A percentile compares a stretch with the other conserved stretches of the same genome.
phyloP scores from a whole-genome alignment of 331 rosid genomes.

The Acacia concinna region DNA sequence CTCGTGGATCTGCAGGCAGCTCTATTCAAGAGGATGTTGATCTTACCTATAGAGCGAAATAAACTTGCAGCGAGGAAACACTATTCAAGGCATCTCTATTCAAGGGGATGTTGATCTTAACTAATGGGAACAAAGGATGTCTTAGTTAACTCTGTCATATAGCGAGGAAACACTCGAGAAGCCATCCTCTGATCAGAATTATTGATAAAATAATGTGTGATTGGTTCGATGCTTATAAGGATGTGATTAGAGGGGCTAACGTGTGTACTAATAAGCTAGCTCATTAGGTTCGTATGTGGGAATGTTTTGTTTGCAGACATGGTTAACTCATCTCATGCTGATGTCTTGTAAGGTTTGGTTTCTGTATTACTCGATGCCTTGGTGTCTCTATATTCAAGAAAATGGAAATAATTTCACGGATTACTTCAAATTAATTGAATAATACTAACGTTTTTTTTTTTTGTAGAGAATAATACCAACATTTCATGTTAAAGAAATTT shows the following conservation, averaged over 20 bases:
- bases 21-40: neutral
- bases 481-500: neutral
- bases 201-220: neutral
- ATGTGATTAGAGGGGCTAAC: neutral
- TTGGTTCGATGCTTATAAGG: neutral
- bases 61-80: too few relatives aligned
- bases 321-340: neutral
- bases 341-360: neutral
- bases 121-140: neutral
- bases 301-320: neutral
- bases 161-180: neutral
- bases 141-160: neutral
- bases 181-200: neutral
- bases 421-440: neutral
- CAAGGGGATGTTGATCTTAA: neutral
- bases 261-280: neutral
- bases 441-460: too few relatives aligned
- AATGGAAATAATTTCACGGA: neutral
- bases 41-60: neutral
- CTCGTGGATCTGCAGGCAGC: slow-evolving; percentile 6
- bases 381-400: neutral
- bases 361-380: neutral
- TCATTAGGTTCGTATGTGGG: neutral
- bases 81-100: slow-evolving; percentile 5
- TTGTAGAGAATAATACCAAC: too few relatives aligned